Evolutionary conservation across 1,139 yeast genomes (phyloP), one percentile per base, ranked within the genome.

Genomic region (Pichia inconspicua): DNA sequence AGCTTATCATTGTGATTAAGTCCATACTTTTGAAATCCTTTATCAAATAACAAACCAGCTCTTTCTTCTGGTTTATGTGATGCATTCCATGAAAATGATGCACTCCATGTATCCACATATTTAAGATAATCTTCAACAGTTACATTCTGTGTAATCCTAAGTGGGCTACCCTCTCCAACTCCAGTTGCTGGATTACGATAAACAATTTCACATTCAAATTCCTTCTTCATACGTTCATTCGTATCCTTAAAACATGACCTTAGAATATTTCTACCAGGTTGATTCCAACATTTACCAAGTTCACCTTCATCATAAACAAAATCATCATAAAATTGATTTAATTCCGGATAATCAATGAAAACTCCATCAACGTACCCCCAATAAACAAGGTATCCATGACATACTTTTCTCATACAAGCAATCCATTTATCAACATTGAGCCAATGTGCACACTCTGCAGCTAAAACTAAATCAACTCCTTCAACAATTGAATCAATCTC

Each of bases 391-490:
- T 86, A 80, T 1, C 90, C 95, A 2, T 25, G 30, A 25, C 72
- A 67, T 11, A 80, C 66, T 12, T 77, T 64, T 32, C 68, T 63
- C 35, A 76, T 72, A 48, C 77, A 78, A 10, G 62, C 56, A 59
- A 80, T 77, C 64, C 83, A 84, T 32, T 56, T 55, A 0, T 67
- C 70, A 52, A 77, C 77, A 38, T 82, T 72, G 48, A 86, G 75
- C 95, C 95, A 87, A 63, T 87, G 96, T 14, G 77, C 76, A 44
- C 89, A 83, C 62, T 87, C 89, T 0, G 89, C 94, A 9, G 82
- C 82, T 1, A 86, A 75, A n/a, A 85, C 67, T 55, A 84, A 55
- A 59, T 83, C 90, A 11, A 78, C 27, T 5, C 6, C 10, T 1
- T 70, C 59, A 3, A 58, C 52, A 0, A 56, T 36, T 42, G 43